Evolutionary conservation across 2,329 filamentous ascomycete genomes (phyloP).

Genomic region (Sporothrix phasma): DNA sequence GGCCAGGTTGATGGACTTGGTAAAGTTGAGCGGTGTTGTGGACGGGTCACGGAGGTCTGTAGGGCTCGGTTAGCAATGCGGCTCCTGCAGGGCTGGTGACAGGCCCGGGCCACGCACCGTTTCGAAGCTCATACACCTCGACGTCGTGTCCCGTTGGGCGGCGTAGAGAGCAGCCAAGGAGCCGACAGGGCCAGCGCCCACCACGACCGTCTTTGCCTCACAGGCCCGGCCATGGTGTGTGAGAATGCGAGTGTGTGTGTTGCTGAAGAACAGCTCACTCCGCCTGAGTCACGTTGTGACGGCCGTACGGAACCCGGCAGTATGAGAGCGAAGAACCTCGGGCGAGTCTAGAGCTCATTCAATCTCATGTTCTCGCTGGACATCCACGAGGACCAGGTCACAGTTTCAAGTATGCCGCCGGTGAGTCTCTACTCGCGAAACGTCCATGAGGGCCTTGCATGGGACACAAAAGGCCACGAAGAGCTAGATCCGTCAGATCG

Average conservation of each 20-base stretch:
- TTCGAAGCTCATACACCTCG: constrained; percentile 85
- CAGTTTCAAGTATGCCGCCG: background rate
- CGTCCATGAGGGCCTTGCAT: background rate
- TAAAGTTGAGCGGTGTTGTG: constrained; percentile 84
- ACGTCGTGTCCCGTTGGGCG: constrained; percentile 75
- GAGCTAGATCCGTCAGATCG: constrained; percentile 6
- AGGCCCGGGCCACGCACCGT: constrained; percentile 48
- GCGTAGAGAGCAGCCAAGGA: constrained; percentile 88
- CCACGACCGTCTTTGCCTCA: constrained; percentile 62
- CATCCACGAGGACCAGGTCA: too few relatives aligned
- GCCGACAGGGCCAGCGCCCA: constrained; percentile 89
- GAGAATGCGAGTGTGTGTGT: background rate
- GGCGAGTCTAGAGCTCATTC: background rate
- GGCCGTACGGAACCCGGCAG: background rate
- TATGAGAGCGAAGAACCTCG: background rate
- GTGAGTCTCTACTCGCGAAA: background rate
- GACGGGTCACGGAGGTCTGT: constrained; percentile 79
- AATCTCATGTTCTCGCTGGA: background rate
- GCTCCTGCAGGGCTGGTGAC: background rate
- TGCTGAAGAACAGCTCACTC: background rate
- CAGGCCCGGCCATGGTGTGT: constrained; percentile 6
- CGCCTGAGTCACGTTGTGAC: background rate
- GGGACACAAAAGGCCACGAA: background rate
- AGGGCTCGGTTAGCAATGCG: background rate
- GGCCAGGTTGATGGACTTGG: constrained; percentile 96